Percentiles rank a stretch among this genome's conserved stretches.
These are phyloP conservation scores for Tetraselmis striata DNA, from an alignment of 139 green algal species.

Conservation along the genomic window DNA sequence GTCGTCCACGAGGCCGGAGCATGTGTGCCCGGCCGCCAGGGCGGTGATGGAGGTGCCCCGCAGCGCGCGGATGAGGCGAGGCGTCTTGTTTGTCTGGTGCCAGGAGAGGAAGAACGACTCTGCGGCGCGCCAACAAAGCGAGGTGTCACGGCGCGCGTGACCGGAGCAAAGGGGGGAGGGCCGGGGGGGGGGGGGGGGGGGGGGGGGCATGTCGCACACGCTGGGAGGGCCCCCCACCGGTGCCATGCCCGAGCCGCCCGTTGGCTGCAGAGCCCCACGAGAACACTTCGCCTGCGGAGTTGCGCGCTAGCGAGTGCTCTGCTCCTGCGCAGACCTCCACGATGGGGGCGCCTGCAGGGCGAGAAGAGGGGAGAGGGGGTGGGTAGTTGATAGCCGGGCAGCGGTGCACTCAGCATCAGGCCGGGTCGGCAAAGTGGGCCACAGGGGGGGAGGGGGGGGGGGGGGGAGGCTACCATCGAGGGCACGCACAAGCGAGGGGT, in stretches of 20 bases:
- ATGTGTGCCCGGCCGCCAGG: constrained; percentile 32
- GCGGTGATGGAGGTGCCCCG: constrained; percentile 10
- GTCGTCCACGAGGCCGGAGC: constrained; percentile 22
- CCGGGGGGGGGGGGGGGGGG: no score
- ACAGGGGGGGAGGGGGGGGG: no score
- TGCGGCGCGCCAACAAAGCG: no score
- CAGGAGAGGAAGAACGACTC: constrained; percentile 2
- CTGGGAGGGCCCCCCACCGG: background rate
- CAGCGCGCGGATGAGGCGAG: constrained; percentile 25
- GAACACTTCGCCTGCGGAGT: constrained; percentile 13
- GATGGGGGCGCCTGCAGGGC: constrained; percentile 9
- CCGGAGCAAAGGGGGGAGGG: no score
- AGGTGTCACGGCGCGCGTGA: no score
- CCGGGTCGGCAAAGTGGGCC: no score
- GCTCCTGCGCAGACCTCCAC: constrained; percentile 14
- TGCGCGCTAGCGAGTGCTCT: constrained; percentile 19
- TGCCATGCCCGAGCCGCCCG: constrained; percentile 12
- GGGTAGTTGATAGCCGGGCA: no score
- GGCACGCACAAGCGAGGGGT: constrained; percentile 1
- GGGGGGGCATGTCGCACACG: no score
- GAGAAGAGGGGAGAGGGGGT: no score
- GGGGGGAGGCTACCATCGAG: constrained; percentile 1
- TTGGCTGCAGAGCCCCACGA: constrained; percentile 11
- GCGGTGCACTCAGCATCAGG: no score
- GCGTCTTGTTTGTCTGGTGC: constrained; percentile 18